phyloP scores from a whole-genome alignment of 148 eudicot species.

The Talinum fruticosum region DNA sequence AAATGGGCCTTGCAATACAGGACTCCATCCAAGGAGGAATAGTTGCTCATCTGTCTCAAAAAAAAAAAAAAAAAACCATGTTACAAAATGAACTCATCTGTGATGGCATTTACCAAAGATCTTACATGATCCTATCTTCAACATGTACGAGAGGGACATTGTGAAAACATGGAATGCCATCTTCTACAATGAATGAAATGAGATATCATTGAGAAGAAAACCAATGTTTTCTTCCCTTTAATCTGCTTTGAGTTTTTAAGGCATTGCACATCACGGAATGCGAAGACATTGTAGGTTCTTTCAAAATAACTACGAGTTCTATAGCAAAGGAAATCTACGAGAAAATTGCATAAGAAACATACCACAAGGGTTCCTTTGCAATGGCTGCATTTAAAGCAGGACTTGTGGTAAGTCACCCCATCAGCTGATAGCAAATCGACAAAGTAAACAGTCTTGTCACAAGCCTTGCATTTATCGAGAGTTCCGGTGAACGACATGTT shows the following conservation, averaged over 20 bases:
- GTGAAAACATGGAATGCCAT: background rate
- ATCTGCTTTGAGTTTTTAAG: no score
- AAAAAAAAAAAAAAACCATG: background rate
- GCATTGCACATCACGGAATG: background rate
- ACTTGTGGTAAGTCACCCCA: slow-evolving; percentile 85
- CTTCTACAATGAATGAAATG: background rate
- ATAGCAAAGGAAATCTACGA: background rate
- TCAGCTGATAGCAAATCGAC: slow-evolving; percentile 88
- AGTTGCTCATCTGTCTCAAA: slow-evolving; percentile 90
- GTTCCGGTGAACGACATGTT: slow-evolving; percentile 94
- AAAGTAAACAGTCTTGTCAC: slow-evolving; percentile 93
- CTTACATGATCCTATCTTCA: background rate
- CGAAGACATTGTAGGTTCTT: background rate
- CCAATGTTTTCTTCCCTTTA: background rate
- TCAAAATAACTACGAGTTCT: background rate
- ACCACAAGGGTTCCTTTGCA: slow-evolving; percentile 98
- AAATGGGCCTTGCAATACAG: slow-evolving; percentile 95
- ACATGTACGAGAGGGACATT: background rate
- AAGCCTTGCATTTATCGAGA: slow-evolving; percentile 94
- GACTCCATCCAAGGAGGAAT: slow-evolving; percentile 98
- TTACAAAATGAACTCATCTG: background rate
- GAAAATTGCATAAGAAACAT: background rate
- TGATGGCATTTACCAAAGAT: background rate
- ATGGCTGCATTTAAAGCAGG: slow-evolving; percentile 93
- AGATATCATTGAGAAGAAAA: background rate